Base-by-base conservation (phyloP, 306 rosid genomes). In the Lathyrus oleraceus region DNA sequence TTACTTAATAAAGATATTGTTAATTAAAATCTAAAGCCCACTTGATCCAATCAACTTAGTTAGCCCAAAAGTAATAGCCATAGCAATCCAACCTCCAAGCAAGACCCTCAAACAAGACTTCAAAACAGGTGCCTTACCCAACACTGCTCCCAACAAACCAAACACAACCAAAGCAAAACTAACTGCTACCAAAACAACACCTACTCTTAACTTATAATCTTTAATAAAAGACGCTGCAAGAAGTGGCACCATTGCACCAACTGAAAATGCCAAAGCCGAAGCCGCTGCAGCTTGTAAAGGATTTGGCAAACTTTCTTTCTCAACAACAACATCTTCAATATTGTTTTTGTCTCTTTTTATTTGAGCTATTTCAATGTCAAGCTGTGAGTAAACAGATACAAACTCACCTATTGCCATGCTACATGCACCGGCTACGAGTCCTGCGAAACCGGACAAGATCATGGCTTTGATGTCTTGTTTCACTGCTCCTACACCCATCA, bases 321-420 rank as follows among this genome's bases (percentile, higher is more conserved):
- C 76, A 5, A 40, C n/a, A 6, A 57, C 53, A 5, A 72, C 76
- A 4, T 66, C 73, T 28, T 73, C 25, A 23, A 14, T 12, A 5
- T 39, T 42, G 4, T 51, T 51, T 45, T 71, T 67, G 0, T 69
- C 74, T 43, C 85, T 82, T 63, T 73, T 78, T 67, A 78, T 16
- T 25, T 82, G 86, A 32, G 86, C 81, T 45, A 74, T 32, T 23
- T 78, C 83, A 40, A 82, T 78, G 59, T 82, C 86, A 8, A 78
- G 51, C 8, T 82, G 86, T 0, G 86, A 82, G 23, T 82, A 65
- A 42, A 82, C 86, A 19, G 83, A 82, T 8, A 82, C 86, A 66
- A 78, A 82, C 71, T 82, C 86, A 6, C 86, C 86, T 5, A 82
- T 78, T 64, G 86, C 86, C 86, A 82, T 82, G 72, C 83, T 82